phyloP scores from a whole-genome alignment of 2,329 filamentous ascomycete genomes.

The Aspergillus ibericus region DNA sequence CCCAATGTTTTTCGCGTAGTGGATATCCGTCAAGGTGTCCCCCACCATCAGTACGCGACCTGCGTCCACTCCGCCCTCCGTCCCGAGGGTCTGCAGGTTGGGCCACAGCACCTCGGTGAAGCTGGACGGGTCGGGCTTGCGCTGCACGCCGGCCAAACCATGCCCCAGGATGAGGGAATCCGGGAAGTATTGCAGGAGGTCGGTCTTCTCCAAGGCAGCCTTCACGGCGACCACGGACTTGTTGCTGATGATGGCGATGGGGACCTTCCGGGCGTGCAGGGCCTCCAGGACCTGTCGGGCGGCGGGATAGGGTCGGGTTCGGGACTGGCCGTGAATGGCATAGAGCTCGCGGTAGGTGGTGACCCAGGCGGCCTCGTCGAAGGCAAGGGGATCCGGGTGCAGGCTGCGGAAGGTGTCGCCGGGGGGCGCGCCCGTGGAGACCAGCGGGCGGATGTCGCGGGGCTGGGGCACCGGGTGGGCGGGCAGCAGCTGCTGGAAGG shows the following conservation, averaged over 20 bases:
- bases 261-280: constrained; percentile 11
- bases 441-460: constrained; percentile 4
- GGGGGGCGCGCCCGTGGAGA: constrained; percentile 13
- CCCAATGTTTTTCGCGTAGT: constrained; percentile 17
- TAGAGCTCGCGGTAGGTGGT: constrained; percentile 24
- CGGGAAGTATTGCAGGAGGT: constrained; percentile 2
- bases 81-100: constrained; percentile 6
- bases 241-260: constrained; percentile 27
- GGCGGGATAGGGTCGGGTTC: constrained; percentile 20
- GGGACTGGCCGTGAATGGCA: constrained; percentile 19
- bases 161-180: constrained; percentile 16
- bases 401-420: constrained; percentile 11
- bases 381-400: constrained; percentile 4
- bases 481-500: constrained; percentile 14
- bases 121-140: constrained; percentile 15
- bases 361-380: constrained; percentile 18
- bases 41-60: constrained; percentile 15
- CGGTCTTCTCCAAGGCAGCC: constrained; percentile 6
- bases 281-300: constrained; percentile 15
- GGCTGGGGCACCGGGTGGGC: background rate
- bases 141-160: background rate
- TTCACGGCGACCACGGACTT: constrained; percentile 23
- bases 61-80: background rate
- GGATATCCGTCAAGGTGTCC: constrained; percentile 17
- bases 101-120: constrained; percentile 19